Percentiles rank a stretch among this genome's conserved stretches.
phyloP scores from a whole-genome alignment of 2,329 filamentous ascomycete species.

The Venturia pyrina region DNA sequence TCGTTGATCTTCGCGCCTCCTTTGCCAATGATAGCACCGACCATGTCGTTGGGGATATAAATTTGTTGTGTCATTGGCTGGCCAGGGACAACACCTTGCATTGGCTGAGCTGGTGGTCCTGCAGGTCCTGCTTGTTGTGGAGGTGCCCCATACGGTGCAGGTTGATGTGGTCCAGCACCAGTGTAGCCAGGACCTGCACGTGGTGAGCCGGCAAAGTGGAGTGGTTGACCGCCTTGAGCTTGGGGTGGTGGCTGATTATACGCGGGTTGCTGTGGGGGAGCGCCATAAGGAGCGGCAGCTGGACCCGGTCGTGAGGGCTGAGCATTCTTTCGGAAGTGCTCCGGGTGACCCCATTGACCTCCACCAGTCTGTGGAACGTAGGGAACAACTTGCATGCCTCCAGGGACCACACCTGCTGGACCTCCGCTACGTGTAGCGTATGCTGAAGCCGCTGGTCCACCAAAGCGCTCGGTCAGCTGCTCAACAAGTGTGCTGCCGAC shows the following conservation, averaged over 20 bases:
- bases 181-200: slow-evolving; percentile 60
- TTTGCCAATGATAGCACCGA: slow-evolving; percentile 97
- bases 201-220: slow-evolving; percentile 68
- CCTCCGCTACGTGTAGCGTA: slow-evolving; percentile 93
- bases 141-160: slow-evolving; percentile 53
- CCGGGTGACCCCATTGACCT: slow-evolving; percentile 84
- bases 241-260: slow-evolving; percentile 41
- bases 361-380: slow-evolving; percentile 90
- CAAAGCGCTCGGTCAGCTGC: slow-evolving; percentile 93
- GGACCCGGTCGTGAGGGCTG: slow-evolving; percentile 55
- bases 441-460: slow-evolving; percentile 90
- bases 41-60: slow-evolving; percentile 99
- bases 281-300: slow-evolving; percentile 64
- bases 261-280: slow-evolving; percentile 24
- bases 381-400: slow-evolving; percentile 98
- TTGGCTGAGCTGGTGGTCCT: slow-evolving; percentile 53
- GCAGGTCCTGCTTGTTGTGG: slow-evolving; percentile 36
- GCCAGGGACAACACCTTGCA: slow-evolving; percentile 64
- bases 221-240: slow-evolving; percentile 42
- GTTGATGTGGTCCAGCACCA: slow-evolving; percentile 69
- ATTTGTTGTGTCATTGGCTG: slow-evolving; percentile 94
- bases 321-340: slow-evolving; percentile 68
- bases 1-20: slow-evolving; percentile 99
- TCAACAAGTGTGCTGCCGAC: slow-evolving; percentile 96
- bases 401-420: slow-evolving; percentile 85